Evolutionary conservation across 164 flowering plant species (phyloP).

Genomic region (Amborella trichopoda): DNA sequence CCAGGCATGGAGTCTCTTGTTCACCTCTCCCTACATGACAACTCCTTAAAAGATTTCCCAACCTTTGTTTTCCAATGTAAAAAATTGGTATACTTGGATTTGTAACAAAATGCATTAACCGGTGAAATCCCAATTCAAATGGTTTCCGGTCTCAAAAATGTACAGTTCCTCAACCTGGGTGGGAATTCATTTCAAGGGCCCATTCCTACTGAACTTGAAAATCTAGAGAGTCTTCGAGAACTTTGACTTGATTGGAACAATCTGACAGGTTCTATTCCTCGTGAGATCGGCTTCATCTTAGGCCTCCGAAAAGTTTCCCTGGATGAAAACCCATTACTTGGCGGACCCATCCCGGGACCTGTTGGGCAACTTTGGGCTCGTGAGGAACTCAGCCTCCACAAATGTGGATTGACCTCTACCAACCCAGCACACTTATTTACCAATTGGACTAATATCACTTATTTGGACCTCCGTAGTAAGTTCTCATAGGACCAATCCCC

Average conservation of each 20-base stretch:
- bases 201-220: background rate
- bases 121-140: background rate
- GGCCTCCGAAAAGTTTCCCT: background rate
- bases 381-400: background rate
- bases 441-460: too few species aligned
- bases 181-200: background rate
- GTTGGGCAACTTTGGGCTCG: background rate
- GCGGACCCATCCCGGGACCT: background rate
- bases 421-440: too few species aligned
- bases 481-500: too few species aligned
- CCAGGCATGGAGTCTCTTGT: too few species aligned
- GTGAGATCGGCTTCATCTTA: background rate
- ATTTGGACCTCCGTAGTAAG: too few species aligned
- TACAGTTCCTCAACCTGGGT: background rate
- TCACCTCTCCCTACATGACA: too few species aligned
- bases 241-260: background rate
- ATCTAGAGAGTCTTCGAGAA: background rate
- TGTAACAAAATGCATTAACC: background rate
- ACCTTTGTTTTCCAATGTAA: too few species aligned
- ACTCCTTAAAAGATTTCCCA: too few species aligned
- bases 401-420: too few species aligned
- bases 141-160: too few species aligned
- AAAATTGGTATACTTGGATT: background rate
- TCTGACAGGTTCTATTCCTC: background rate
- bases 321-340: background rate